Evolutionary conservation across 352 stramenopile species (phyloP), one percentile per base, ranked within the genome.

Genomic region (Globisporangium middletonii): DNA sequence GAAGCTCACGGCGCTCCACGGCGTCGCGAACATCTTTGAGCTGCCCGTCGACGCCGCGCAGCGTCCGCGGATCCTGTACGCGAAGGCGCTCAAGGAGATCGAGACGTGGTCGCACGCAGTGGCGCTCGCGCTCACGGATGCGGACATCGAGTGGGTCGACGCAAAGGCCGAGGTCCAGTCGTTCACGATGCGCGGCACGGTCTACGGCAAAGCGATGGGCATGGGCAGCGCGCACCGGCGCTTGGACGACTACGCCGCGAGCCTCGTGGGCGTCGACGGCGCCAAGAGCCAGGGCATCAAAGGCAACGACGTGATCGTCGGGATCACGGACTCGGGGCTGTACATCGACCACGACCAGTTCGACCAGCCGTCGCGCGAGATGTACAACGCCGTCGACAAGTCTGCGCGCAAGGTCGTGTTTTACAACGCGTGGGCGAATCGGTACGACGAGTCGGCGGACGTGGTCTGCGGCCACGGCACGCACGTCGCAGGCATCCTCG

Each of bases 331-430:
- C 60, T 87, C 83, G 4, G 83, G 83, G 0, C 60, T 93, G 23
- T 93, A 93, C 69, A 68, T 91, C 5, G 75, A 90, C 42, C 83
- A 93, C 56, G 83, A 93, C 53, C 83, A 94, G 59, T 89, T 94
- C 44, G 75, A 93, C 60, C 83, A 93, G 59, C 53, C 65, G 2
- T 72, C 74, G 42, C 80, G 75, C 51, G 59, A 55, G 45, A 74
- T 91, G 33, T 91, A 75, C 53, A 65, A 59, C 0, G 46, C 63
- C 18, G 64, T 69, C 9, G 67, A 84, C 45, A 60, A 66, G 16
- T 67, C 58, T 1, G 80, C 80, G 13, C 77, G 80, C 42, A 89
- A 93, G 58, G 81, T 93, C 15, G 78, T 93, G 7, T 83, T 75
- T 56, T 93, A 93, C 66, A 86, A 93, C 62, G 71, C 68, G 1